Conservation (phyloP, 176 grass and related monocot genomes). For the Chloris gayana region DNA sequence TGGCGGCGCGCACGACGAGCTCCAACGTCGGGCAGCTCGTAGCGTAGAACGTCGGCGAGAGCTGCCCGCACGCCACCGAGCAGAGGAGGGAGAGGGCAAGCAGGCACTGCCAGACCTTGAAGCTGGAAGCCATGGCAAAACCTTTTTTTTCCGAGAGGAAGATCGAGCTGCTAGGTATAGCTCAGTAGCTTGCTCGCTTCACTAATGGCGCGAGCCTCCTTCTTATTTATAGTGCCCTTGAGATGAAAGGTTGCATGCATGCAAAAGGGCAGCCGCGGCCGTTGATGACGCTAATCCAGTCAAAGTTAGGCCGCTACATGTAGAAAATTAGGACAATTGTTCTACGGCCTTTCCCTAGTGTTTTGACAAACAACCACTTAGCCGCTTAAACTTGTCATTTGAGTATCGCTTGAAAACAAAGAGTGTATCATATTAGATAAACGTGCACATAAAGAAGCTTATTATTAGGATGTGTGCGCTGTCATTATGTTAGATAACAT, state of each 20-base stretch:
- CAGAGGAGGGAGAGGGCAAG: conserved; percentile 46
- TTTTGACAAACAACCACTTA: conserved; percentile 6
- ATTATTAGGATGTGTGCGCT: background rate
- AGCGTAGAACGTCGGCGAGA: conserved; percentile 61
- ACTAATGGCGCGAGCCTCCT: background rate
- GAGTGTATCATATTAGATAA: background rate
- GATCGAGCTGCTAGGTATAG: background rate
- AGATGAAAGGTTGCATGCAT: conserved; percentile 29
- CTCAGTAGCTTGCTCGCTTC: background rate
- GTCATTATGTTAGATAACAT: background rate
- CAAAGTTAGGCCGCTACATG: conserved; percentile 35
- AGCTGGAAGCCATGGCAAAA: conserved; percentile 37
- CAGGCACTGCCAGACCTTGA: conserved; percentile 29
- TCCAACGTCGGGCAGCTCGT: conserved; percentile 52
- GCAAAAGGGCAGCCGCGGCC: conserved; percentile 13
- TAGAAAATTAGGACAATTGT: background rate
- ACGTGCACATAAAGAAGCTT: background rate
- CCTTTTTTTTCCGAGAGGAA: background rate
- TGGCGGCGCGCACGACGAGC: conserved; percentile 40
- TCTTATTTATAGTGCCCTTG: conserved; percentile 27
- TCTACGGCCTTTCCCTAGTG: background rate
- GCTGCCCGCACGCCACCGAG: conserved; percentile 41
- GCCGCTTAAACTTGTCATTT: background rate
- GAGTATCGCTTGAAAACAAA: background rate
- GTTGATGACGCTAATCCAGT: background rate